Conservation (phyloP, 108 stramenopile genomes). For the Conticribra weissflogii region DNA sequence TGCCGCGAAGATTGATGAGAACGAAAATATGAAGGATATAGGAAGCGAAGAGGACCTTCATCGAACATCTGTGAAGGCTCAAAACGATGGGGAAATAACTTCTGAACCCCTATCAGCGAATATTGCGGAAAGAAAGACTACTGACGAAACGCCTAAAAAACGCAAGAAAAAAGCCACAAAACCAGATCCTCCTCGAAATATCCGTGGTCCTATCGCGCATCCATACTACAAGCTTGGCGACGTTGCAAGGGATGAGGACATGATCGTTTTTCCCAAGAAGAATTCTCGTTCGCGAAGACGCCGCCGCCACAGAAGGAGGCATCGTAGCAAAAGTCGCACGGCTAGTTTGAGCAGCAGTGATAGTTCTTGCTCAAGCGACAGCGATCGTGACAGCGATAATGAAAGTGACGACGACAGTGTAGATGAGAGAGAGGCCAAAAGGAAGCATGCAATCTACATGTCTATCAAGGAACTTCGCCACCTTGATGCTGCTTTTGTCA, state of each 20-base stretch:
- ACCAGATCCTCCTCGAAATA: background rate
- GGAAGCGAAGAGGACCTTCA: no score
- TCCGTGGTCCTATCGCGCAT: slow-evolving; percentile 34
- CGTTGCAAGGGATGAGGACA: slow-evolving; percentile 32
- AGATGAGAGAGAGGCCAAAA: slow-evolving; percentile 10
- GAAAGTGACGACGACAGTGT: slow-evolving; percentile 13
- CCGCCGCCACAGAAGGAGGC: background rate
- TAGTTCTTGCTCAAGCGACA: no score
- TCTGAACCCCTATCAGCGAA: no score
- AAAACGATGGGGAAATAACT: no score
- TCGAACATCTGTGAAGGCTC: no score
- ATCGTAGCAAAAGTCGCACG: background rate
- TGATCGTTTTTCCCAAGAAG: slow-evolving; percentile 25
- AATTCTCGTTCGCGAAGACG: slow-evolving; percentile 14
- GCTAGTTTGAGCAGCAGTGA: background rate
- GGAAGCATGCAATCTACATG: background rate
- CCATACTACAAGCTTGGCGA: slow-evolving; percentile 36
- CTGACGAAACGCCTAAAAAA: background rate
- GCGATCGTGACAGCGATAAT: slow-evolving; percentile 15
- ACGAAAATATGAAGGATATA: no score
- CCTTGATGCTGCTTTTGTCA: slow-evolving; percentile 27
- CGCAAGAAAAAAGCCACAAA: background rate
- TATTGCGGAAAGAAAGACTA: no score
- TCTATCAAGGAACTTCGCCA: slow-evolving; percentile 17
- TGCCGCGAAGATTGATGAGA: background rate